A percentile compares a stretch with the other conserved stretches of the same genome.
Conservation (phyloP, 768 basidiomycete species). For the Collybia mongolica region DNA sequence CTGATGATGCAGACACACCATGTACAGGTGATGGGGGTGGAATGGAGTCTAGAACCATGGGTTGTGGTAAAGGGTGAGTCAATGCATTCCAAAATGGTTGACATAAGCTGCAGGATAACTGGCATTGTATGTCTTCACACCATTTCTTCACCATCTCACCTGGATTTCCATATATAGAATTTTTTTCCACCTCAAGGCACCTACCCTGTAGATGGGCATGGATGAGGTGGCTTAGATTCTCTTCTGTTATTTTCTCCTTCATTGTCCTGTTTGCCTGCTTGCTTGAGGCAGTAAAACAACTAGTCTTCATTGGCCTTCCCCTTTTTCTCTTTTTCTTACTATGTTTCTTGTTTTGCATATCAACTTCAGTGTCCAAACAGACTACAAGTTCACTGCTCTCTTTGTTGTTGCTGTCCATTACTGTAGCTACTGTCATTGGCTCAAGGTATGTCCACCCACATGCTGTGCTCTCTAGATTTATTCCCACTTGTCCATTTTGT, state of each 20-base stretch:
- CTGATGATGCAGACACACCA: too few relatives aligned
- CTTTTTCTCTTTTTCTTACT: not conserved
- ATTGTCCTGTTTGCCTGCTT: not conserved
- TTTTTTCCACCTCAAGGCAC: conserved; percentile 3
- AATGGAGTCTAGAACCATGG: too few relatives aligned
- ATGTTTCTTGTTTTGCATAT: not conserved
- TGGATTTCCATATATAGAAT: conserved; percentile 2
- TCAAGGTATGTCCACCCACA: conserved; percentile 8
- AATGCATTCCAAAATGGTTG: conserved; percentile 1
- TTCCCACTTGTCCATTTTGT: conserved; percentile 8
- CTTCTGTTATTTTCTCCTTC: not conserved
- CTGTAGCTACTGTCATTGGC: not conserved
- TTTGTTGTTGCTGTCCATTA: not conserved
- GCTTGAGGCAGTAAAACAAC: not conserved
- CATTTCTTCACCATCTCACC: not conserved
- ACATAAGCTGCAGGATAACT: conserved; percentile 7
- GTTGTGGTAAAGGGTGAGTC: too few relatives aligned
- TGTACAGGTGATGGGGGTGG: too few relatives aligned
- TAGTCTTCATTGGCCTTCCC: not conserved
- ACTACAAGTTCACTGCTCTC: not conserved
- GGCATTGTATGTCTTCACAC: conserved; percentile 1
- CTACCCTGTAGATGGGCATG: not conserved
- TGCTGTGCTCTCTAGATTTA: conserved; percentile 3
- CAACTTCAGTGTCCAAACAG: not conserved
- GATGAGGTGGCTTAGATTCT: not conserved